These are phyloP conservation scores for Ogataea hybrid DNA, from an alignment of 1,139 yeast genomes.

Conservation along the genomic window DNA sequence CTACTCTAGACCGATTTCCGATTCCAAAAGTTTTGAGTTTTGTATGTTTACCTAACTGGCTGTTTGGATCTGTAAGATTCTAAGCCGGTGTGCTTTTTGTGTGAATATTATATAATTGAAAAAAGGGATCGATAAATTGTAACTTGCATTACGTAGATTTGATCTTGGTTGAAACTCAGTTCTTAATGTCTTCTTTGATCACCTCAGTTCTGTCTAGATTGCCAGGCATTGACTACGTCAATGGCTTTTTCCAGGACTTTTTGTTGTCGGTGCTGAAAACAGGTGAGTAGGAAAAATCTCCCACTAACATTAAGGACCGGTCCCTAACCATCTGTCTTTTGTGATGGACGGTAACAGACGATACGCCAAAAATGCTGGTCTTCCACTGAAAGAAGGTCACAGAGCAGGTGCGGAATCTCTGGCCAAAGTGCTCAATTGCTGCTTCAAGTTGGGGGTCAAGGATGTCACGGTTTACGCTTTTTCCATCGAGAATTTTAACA, in stretches of 20 bases:
- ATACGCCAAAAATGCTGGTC: constrained; percentile 43
- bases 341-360: constrained; percentile 63
- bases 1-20: constrained; percentile 4
- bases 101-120: constrained; percentile 3
- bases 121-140: constrained; percentile 17
- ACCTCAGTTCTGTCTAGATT: constrained; percentile 12
- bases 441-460: constrained; percentile 45
- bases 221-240: constrained; percentile 23
- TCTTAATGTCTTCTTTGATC: constrained; percentile 9
- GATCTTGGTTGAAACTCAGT: not conserved
- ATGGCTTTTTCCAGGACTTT: constrained; percentile 23
- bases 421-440: constrained; percentile 41
- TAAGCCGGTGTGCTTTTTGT: constrained; percentile 1
- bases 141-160: not conserved
- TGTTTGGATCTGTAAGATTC: constrained; percentile 5
- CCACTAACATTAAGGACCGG: constrained; percentile 42
- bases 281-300: constrained; percentile 24
- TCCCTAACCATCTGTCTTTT: constrained; percentile 53
- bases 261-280: constrained; percentile 25
- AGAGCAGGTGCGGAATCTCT: constrained; percentile 52
- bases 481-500: constrained; percentile 55
- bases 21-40: not conserved
- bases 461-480: constrained; percentile 56
- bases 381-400: constrained; percentile 51
- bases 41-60: not conserved